Evolutionary conservation across 192 early-diverging fungal genomes (phyloP).

Genomic region (Coemansia sp.): DNA sequence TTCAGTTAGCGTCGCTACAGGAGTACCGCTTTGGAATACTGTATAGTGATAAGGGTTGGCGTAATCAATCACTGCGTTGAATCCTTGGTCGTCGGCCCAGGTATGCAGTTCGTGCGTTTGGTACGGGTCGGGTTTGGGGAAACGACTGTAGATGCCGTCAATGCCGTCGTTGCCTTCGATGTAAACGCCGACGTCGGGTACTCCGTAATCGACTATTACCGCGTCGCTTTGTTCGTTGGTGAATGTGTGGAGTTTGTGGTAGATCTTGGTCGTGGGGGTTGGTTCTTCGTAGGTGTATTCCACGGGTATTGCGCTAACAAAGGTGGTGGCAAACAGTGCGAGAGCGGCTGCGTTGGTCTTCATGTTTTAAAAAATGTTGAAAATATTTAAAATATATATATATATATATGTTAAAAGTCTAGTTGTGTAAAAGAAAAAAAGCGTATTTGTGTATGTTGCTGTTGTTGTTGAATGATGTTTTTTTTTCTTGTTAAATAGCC

Average conservation of each 20-base stretch:
- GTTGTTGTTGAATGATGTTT: no score
- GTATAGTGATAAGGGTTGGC: slow-evolving; percentile 36
- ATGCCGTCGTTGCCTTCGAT: slow-evolving; percentile 15
- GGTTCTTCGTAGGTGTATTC: neutral
- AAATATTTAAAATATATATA: no score
- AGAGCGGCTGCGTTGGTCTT: neutral
- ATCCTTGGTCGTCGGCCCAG: slow-evolving; percentile 38
- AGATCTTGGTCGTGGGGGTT: neutral
- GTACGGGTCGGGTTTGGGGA: neutral
- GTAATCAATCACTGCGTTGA: slow-evolving; percentile 32
- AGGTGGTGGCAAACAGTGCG: neutral
- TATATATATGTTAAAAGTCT: neutral
- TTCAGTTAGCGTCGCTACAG: neutral
- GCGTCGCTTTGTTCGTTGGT: slow-evolving; percentile 12
- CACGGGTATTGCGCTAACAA: neutral
- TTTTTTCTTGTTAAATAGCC: no score
- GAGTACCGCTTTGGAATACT: slow-evolving; percentile 17
- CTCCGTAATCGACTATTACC: neutral
- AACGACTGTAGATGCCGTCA: slow-evolving; percentile 16
- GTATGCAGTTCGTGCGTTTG: slow-evolving; percentile 20
- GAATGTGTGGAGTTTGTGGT: slow-evolving; percentile 1
- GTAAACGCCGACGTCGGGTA: slow-evolving; percentile 7
- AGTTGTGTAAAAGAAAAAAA: neutral
- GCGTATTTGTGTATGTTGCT: no score
- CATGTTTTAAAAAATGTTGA: neutral